These are phyloP conservation scores for Fusarium austroafricanum DNA, from an alignment of 2,329 filamentous ascomycete genomes.

Conservation along the genomic window DNA sequence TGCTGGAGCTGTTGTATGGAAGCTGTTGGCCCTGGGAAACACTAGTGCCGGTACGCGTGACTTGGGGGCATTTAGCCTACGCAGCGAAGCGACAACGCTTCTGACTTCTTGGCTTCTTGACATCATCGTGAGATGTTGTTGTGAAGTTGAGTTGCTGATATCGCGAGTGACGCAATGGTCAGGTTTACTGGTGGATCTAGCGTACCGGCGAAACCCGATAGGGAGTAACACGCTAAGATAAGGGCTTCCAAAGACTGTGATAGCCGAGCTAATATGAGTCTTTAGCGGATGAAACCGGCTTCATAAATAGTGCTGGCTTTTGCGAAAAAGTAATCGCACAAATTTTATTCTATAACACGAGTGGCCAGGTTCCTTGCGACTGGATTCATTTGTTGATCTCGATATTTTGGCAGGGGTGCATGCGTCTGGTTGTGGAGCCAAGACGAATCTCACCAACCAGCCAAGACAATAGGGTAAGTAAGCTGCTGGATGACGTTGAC, in stretches of 20 bases:
- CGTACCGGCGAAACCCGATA: conserved; percentile 9
- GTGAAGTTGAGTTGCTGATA: conserved; percentile 4
- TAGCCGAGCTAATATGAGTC: background rate
- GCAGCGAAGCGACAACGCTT: conserved; percentile 11
- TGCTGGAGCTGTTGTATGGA: conserved; percentile 32
- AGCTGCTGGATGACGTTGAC: no score
- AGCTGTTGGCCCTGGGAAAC: background rate
- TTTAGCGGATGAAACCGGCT: conserved; percentile 16
- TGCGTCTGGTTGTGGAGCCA: background rate
- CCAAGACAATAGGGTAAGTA: background rate
- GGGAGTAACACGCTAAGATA: conserved; percentile 3
- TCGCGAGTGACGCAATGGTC: conserved; percentile 21
- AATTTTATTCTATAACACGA: background rate
- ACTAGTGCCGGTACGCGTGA: background rate
- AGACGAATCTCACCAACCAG: background rate
- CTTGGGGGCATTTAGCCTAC: background rate
- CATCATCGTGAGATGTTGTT: conserved; percentile 27
- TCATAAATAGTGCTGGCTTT: background rate
- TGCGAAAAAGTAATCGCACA: background rate
- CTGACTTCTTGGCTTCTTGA: conserved; percentile 8
- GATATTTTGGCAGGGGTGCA: background rate
- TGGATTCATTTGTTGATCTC: accelerated
- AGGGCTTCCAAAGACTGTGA: background rate
- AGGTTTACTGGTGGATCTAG: conserved; percentile 4
- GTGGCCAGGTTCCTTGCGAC: background rate